A percentile compares a stretch with the other conserved stretches of the same genome.
phyloP scores from a whole-genome alignment of 192 early-diverging fungal genomes.

The Coemansia sp. region DNA sequence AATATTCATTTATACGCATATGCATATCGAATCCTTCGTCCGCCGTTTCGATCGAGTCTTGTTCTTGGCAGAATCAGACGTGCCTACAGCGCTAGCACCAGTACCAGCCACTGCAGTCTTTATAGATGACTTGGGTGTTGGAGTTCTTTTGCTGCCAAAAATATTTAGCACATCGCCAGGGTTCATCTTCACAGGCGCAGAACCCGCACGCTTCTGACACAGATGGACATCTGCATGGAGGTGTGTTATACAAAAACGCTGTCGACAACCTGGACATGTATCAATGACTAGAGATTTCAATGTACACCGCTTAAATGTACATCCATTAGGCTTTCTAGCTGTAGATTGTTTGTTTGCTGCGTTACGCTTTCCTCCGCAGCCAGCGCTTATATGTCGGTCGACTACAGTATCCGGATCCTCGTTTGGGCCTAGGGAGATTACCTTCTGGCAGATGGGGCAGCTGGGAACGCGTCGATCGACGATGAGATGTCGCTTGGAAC shows the following conservation, averaged over 20 bases:
- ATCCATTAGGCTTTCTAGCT: constrained; percentile 48
- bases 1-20: constrained; percentile 16
- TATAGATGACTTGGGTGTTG: constrained; percentile 1
- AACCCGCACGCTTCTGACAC: constrained; percentile 47
- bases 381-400: constrained; percentile 22
- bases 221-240: constrained; percentile 71
- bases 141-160: constrained; percentile 10
- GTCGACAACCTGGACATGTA: constrained; percentile 62
- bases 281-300: constrained; percentile 67
- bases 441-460: constrained; percentile 74
- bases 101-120: neutral
- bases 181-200: constrained; percentile 10
- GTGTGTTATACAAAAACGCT: constrained; percentile 78
- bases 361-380: constrained; percentile 9
- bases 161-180: constrained; percentile 11
- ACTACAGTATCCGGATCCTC: constrained; percentile 69
- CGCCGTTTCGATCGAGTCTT: constrained; percentile 5
- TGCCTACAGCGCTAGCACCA: constrained; percentile 1
- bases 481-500: constrained; percentile 57
- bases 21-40: constrained; percentile 32
- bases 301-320: constrained; percentile 63
- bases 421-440: constrained; percentile 67
- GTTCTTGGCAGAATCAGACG: neutral
- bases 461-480: constrained; percentile 66
- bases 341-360: constrained; percentile 54